Evolutionary conservation across 352 stramenopile species (phyloP).

Genomic region (Phytophthora kernoviae): DNA sequence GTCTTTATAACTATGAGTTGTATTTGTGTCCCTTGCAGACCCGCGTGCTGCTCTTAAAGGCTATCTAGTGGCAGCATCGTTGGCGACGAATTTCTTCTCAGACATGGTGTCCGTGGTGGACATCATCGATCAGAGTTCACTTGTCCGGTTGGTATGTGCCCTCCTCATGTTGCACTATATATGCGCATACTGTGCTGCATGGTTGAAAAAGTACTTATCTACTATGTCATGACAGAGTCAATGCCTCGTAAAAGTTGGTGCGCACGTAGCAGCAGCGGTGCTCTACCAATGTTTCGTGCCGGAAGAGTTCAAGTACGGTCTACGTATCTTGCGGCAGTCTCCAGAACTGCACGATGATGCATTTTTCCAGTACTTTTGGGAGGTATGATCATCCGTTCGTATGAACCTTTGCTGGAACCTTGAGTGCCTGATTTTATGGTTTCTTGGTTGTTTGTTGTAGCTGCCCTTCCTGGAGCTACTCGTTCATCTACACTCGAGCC

Average conservation of each 20-base stretch:
- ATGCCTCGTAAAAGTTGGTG: conserved; percentile 83
- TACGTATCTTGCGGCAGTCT: conserved; percentile 77
- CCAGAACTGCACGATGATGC: conserved; percentile 70
- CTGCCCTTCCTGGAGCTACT: conserved; percentile 83
- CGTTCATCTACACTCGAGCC: conserved; percentile 75
- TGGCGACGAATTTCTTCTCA: conserved; percentile 85
- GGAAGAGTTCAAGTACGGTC: conserved; percentile 82
- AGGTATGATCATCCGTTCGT: conserved; percentile 40
- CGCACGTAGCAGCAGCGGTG: conserved; percentile 80
- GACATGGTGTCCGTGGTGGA: conserved; percentile 73
- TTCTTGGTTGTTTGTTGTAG: conserved; percentile 27
- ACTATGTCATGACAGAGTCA: conserved; percentile 53
- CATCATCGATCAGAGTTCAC: conserved; percentile 84
- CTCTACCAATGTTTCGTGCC: conserved; percentile 84
- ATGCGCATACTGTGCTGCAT: too few relatives aligned
- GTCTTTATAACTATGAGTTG: conserved; percentile 7
- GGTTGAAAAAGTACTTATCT: not conserved
- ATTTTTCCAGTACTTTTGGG: conserved; percentile 90
- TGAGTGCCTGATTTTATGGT: not conserved
- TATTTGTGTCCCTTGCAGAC: conserved; percentile 45
- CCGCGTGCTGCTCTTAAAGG: conserved; percentile 64
- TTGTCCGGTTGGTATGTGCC: conserved; percentile 74
- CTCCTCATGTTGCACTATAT: conserved; percentile 1
- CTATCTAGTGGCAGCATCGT: conserved; percentile 75
- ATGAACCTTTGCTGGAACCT: not conserved